A percentile compares a stretch with the other conserved stretches of the same genome.
Conservation (phyloP, 805 yeast species). For the Schizosaccharomyces cryophilus region DNA sequence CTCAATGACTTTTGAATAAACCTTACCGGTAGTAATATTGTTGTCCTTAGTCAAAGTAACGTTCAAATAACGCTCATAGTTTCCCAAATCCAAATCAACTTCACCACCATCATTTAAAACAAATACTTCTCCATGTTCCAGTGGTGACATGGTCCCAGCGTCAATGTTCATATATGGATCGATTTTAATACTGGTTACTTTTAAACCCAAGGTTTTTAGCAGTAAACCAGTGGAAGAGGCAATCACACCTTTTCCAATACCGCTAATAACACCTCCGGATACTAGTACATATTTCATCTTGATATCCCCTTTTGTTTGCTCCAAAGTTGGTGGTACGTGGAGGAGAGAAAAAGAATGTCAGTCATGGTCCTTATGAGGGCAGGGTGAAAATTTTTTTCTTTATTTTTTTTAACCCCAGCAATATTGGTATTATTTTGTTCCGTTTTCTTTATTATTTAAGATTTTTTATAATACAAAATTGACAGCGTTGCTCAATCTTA, state of each 20-base stretch:
- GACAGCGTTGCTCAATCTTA: too few relatives aligned
- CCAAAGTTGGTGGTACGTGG: constrained; percentile 2
- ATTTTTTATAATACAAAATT: too few relatives aligned
- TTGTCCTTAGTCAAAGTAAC: constrained; percentile 82
- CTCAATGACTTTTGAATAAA: constrained; percentile 80
- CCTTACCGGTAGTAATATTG: constrained; percentile 95
- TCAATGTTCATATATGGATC: constrained; percentile 98
- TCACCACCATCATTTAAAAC: constrained; percentile 97
- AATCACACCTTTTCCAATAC: constrained; percentile 93
- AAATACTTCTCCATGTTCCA: constrained; percentile 97
- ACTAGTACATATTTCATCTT: constrained; percentile 97
- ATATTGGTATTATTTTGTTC: too few relatives aligned
- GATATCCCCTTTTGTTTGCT: background rate
- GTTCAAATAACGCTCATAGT: constrained; percentile 88
- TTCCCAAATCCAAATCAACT: constrained; percentile 92
- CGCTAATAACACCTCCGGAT: constrained; percentile 92
- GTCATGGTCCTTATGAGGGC: background rate
- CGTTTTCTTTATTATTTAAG: too few relatives aligned
- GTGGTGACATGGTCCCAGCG: constrained; percentile 98
- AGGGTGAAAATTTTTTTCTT: background rate
- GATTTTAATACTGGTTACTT: constrained; percentile 91
- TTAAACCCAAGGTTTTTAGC: constrained; percentile 75
- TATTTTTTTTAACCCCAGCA: too few relatives aligned
- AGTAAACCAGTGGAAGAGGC: constrained; percentile 94
- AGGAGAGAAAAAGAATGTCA: background rate